Evolutionary conservation across 1,284 basidiomycete species (phyloP).

Genomic region (Tilletia setariae): DNA sequence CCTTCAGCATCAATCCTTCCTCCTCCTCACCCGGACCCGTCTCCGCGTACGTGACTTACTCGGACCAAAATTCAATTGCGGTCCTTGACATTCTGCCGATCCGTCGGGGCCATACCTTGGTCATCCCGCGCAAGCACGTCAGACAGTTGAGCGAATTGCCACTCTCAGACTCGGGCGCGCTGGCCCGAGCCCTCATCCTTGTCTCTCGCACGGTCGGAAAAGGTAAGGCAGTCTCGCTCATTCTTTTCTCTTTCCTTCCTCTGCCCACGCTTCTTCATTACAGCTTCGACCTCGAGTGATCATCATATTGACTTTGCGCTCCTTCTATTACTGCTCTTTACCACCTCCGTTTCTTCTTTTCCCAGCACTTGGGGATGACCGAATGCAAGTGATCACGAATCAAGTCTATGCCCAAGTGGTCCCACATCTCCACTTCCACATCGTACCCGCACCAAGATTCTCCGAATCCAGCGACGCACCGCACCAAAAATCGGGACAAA

Average conservation of each 20-base stretch:
- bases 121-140: slow-evolving; percentile 34
- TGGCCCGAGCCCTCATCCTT: slow-evolving; percentile 28
- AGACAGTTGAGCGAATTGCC: slow-evolving; percentile 22
- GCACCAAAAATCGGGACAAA: neutral
- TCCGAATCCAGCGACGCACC: neutral
- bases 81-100: slow-evolving; percentile 73
- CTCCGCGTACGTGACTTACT: slow-evolving; percentile 31
- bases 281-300: too few species aligned
- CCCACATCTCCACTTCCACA: slow-evolving; percentile 75
- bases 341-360: neutral
- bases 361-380: slow-evolving; percentile 35
- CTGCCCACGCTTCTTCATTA: too few species aligned
- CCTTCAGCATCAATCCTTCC: neutral
- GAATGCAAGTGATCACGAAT: slow-evolving; percentile 43
- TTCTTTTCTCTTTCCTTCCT: too few species aligned
- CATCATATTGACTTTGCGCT: too few species aligned
- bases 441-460: slow-evolving; percentile 66
- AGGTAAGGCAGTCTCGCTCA: slow-evolving; percentile 20
- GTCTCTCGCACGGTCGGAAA: slow-evolving; percentile 30
- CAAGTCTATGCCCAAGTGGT: slow-evolving; percentile 78
- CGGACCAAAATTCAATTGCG: slow-evolving; percentile 65
- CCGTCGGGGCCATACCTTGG: slow-evolving; percentile 57
- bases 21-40: neutral
- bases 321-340: too few species aligned
- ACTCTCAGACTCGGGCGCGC: slow-evolving; percentile 22